Percentiles rank a stretch among this genome's conserved stretches.
Conservation (phyloP, 345 rosid genomes). For the Salix koriyanagi region DNA sequence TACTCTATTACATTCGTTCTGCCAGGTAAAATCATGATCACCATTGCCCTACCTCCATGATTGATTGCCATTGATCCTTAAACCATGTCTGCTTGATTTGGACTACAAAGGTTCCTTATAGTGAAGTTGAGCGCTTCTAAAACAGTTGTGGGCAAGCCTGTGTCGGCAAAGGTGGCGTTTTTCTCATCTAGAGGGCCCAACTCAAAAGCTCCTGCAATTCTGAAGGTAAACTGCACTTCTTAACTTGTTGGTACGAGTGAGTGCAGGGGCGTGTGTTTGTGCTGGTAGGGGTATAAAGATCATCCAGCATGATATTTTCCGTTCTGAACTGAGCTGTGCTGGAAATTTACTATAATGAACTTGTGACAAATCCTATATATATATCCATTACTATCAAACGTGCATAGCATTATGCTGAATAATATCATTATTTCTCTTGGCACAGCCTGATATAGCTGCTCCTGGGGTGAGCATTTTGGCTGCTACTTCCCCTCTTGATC, state of each 20-base stretch:
- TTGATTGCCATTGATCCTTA: background rate
- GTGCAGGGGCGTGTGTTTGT: too few relatives aligned
- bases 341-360: background rate
- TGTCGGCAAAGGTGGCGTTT: constrained; percentile 30
- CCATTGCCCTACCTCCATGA: background rate
- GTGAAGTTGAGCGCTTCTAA: constrained; percentile 33
- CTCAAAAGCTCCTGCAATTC: constrained; percentile 36
- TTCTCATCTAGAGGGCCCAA: constrained; percentile 49
- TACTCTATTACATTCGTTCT: constrained; percentile 35
- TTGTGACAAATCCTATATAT: too few relatives aligned
- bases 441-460: constrained; percentile 69
- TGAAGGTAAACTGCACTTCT: constrained; percentile 26
- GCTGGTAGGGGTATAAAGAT: too few relatives aligned
- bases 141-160: constrained; percentile 27
- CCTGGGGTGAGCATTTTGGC: constrained; percentile 75
- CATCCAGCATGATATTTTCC: too few relatives aligned
- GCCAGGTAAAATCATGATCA: constrained; percentile 17
- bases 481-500: constrained; percentile 31
- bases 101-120: constrained; percentile 21
- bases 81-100: background rate
- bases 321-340: too few relatives aligned
- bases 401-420: background rate
- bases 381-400: too few relatives aligned
- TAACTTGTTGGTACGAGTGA: too few relatives aligned
- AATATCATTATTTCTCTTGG: background rate